Conservation (phyloP, 1,284 basidiomycete genomes). For the Rhodotorula sp. region DNA sequence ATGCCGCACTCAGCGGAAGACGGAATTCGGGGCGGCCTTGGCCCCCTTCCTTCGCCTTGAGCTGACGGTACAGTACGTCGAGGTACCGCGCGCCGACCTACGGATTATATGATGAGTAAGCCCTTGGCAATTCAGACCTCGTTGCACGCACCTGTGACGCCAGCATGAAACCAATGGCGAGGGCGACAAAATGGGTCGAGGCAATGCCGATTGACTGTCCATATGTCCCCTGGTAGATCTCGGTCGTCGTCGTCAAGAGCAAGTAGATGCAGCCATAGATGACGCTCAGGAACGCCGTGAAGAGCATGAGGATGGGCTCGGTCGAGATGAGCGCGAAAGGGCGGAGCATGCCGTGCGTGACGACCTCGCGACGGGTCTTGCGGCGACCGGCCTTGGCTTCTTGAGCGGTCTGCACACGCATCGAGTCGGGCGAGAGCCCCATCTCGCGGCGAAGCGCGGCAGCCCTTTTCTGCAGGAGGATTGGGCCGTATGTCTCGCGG, state of each 20-base stretch:
- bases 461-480: constrained; percentile 47
- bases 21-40: constrained; percentile 64
- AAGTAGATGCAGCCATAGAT: constrained; percentile 56
- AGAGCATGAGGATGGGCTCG: constrained; percentile 58
- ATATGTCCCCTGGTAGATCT: constrained; percentile 58
- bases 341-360: constrained; percentile 52
- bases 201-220: constrained; percentile 57
- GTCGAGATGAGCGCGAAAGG: constrained; percentile 56
- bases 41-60: constrained; percentile 59
- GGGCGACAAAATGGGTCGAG: constrained; percentile 65
- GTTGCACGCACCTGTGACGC: background rate
- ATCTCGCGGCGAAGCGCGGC: constrained; percentile 56
- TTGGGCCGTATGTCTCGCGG: constrained; percentile 50
- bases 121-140: constrained; percentile 23
- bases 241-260: constrained; percentile 64
- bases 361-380: constrained; percentile 47
- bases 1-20: constrained; percentile 51
- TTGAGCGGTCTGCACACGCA: constrained; percentile 45
- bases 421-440: constrained; percentile 26
- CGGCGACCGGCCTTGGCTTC: constrained; percentile 31
- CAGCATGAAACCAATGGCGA: constrained; percentile 21
- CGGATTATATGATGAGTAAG: constrained; percentile 47
- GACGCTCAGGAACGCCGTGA: constrained; percentile 59
- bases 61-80: constrained; percentile 60
- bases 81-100: constrained; percentile 62